Evolutionary conservation across 441 rosid species (phyloP), one percentile per base, ranked within the genome.

Genomic region (Eutrema salsugineum): DNA sequence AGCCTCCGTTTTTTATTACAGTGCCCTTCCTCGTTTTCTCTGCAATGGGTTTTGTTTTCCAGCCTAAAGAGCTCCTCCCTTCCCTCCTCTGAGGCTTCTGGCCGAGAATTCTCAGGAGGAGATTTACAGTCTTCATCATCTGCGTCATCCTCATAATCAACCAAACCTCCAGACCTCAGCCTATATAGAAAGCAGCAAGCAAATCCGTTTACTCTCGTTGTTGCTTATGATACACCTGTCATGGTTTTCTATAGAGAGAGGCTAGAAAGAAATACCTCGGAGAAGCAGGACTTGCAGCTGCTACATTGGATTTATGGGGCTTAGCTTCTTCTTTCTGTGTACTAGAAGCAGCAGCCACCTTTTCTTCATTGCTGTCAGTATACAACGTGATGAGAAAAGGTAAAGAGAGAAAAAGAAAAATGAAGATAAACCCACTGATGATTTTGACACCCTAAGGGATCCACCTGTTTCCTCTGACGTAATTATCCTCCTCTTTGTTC

Each of bases 81-180:
- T 12, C 84, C 94, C 17, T 86, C 90, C 66, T 81, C 88, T 2
- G 67, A 69, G 17, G 70, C 63, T 72, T 81, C 93, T 7, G 77
- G 60, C 68, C 80, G 88, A 22, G 24, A 22, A 80, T 84, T 89
- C 82, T 71, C 77, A 5, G 85, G 91, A 48, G 91, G 93, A 9
- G 93, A 88, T 58, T 78, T 83, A 72, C 81, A 80, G 72, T 87
- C 91, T 72, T 88, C 91, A 17, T 90, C 99, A 39, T 87, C 97
- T 46, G 87, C 91, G 19, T 94, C 99, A 30, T 91, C 97, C 12
- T 89, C 96, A 48, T 90, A 90, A 79, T 92, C 99, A 76, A 90
- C 93, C 73, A 92, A 77, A 32, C 93, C 93, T 14, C 86, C 84
- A 43, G 89, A 78, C 74, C 90, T 82, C 40, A 80, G 82, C 55